These are phyloP conservation scores for Nepenthes alata DNA, from an alignment of 179 eudicot species.

Conservation along the genomic window DNA sequence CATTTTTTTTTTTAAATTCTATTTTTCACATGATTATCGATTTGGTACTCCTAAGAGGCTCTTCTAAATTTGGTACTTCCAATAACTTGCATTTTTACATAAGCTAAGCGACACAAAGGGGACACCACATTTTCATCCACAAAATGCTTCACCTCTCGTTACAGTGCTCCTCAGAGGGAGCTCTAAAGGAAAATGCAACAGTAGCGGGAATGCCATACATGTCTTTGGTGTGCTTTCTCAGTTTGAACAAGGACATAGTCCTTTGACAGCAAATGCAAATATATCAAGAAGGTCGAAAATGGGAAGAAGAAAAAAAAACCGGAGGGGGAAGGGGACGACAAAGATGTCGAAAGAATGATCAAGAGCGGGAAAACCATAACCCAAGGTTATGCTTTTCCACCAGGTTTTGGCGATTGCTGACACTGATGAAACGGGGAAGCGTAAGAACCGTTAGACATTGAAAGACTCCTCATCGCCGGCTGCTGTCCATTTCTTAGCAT, in stretches of 20 bases:
- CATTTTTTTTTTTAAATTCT: no score
- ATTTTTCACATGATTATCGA: no score
- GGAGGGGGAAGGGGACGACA: not conserved
- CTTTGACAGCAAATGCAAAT: slow-evolving; percentile 4
- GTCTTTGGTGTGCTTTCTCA: slow-evolving; percentile 12
- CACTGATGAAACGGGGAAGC: slow-evolving; percentile 54
- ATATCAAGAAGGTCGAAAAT: not conserved
- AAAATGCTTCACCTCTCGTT: slow-evolving; percentile 17
- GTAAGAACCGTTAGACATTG: slow-evolving; percentile 57
- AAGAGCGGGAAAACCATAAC: not conserved
- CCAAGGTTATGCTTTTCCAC: slow-evolving; percentile 22
- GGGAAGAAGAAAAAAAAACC: not conserved
- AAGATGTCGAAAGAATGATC: not conserved
- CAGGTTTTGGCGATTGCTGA: slow-evolving; percentile 48
- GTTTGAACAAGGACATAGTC: slow-evolving; percentile 6
- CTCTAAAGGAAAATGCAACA: slow-evolving; percentile 13
- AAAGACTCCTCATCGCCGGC: slow-evolving; percentile 49
- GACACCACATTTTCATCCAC: slow-evolving; percentile 2
- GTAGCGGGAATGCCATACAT: slow-evolving; percentile 11
- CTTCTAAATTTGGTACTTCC: no score
- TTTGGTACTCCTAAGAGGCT: no score
- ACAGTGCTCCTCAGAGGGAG: slow-evolving; percentile 25
- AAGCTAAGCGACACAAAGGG: not conserved
- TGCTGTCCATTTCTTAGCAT: slow-evolving; percentile 50
- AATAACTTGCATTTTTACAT: no score